These are phyloP conservation scores for Pseudodiploospora longispora DNA, from an alignment of 2,329 filamentous ascomycete genomes.

Conservation along the genomic window DNA sequence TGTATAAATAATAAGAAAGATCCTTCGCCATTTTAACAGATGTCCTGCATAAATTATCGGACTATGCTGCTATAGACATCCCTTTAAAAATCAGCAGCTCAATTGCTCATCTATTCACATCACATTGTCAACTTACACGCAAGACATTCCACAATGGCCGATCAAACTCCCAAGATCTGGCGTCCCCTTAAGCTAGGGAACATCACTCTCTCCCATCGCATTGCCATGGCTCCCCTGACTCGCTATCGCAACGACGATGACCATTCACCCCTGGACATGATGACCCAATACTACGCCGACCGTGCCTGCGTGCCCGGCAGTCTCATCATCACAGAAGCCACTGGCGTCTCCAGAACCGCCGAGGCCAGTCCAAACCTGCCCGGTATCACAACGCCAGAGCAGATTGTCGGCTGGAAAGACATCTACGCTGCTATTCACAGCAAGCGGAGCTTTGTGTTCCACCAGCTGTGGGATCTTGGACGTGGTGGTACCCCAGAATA, in stretches of 20 bases:
- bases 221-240: slow-evolving; percentile 28
- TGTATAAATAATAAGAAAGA: too few species aligned
- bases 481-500: slow-evolving; percentile 27
- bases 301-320: slow-evolving; percentile 34
- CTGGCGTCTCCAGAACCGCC: slow-evolving; percentile 28
- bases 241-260: slow-evolving; percentile 39
- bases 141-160: too few species aligned
- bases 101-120: too few species aligned
- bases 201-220: slow-evolving; percentile 13
- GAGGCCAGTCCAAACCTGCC: slow-evolving; percentile 34
- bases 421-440: slow-evolving; percentile 55
- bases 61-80: too few species aligned
- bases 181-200: slow-evolving; percentile 13
- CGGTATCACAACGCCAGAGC: slow-evolving; percentile 48
- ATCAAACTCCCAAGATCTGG: too few species aligned
- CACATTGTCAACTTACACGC: too few species aligned
- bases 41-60: too few species aligned
- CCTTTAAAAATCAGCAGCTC: too few species aligned
- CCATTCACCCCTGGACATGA: slow-evolving; percentile 18
- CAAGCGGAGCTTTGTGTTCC: slow-evolving; percentile 52
- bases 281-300: slow-evolving; percentile 37
- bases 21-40: too few species aligned
- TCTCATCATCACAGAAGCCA: slow-evolving; percentile 38
- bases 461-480: slow-evolving; percentile 59
- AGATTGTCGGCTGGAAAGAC: slow-evolving; percentile 51